Conservation (phyloP, 352 stramenopile genomes). For the Globisporangium radiosum region DNA sequence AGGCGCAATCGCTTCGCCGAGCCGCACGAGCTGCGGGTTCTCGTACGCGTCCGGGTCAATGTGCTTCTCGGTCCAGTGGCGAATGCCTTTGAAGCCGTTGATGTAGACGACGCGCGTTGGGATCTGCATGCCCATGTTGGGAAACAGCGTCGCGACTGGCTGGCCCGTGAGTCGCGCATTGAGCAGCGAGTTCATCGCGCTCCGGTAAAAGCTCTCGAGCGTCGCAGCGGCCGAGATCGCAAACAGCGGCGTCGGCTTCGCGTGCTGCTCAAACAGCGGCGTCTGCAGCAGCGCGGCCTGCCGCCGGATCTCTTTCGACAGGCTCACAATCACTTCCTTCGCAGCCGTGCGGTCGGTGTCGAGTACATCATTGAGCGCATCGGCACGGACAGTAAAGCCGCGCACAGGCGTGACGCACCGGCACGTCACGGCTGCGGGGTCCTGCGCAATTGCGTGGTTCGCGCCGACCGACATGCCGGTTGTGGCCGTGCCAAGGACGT, state of each 20-base stretch:
- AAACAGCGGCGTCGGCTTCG: constrained; percentile 87
- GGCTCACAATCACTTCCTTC: constrained; percentile 79
- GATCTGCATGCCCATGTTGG: constrained; percentile 93
- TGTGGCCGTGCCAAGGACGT: constrained; percentile 47
- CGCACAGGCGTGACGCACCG: constrained; percentile 77
- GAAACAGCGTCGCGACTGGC: constrained; percentile 79
- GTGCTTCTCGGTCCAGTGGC: constrained; percentile 80
- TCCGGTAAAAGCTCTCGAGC: constrained; percentile 91
- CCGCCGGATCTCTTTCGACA: constrained; percentile 85
- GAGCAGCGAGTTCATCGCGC: constrained; percentile 88
- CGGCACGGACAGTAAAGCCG: constrained; percentile 64
- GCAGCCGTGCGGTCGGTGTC: constrained; percentile 57
- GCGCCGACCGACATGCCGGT: constrained; percentile 58
- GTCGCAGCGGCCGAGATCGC: constrained; percentile 88
- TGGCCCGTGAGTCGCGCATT: constrained; percentile 84
- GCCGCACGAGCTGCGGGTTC: constrained; percentile 69
- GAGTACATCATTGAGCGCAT: constrained; percentile 67
- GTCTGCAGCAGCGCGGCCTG: constrained; percentile 83
- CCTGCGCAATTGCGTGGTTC: constrained; percentile 78
- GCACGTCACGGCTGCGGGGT: constrained; percentile 69
- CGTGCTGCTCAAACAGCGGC: constrained; percentile 87
- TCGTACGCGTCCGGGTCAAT: constrained; percentile 80
- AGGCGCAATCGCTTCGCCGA: constrained; percentile 77
- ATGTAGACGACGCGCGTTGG: constrained; percentile 91
- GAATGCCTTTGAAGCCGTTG: constrained; percentile 91